Evolutionary conservation across 2,329 filamentous ascomycete genomes (phyloP).

Genomic region (Verticillium dahliae): DNA sequence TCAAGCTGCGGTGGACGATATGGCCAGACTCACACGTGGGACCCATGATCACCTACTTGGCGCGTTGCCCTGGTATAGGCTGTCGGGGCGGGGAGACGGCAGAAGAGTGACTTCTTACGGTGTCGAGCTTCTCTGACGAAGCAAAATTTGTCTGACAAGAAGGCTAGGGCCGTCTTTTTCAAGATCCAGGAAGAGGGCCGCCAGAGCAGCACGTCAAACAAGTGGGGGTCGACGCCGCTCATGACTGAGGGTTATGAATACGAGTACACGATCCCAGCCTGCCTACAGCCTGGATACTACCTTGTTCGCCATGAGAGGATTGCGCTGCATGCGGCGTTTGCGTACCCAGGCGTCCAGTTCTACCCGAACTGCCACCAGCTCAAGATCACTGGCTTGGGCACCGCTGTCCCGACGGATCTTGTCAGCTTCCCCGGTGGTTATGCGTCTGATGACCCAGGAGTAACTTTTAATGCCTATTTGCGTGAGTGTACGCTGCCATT

Average conservation of each 20-base stretch:
- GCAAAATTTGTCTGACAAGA: slow-evolving; percentile 7
- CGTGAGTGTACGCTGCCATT: slow-evolving; percentile 19
- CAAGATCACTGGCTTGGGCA: slow-evolving; percentile 43
- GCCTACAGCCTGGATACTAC: slow-evolving; percentile 46
- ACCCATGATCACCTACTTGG: slow-evolving; percentile 54
- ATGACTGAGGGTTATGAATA: slow-evolving; percentile 36
- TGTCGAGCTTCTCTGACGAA: neutral
- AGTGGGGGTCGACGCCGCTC: slow-evolving; percentile 36
- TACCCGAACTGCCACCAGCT: slow-evolving; percentile 54
- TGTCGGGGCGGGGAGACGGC: slow-evolving; percentile 44
- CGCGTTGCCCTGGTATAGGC: slow-evolving; percentile 44
- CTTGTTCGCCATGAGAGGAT: slow-evolving; percentile 53
- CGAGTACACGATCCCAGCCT: slow-evolving; percentile 47
- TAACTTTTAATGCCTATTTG: slow-evolving; percentile 46
- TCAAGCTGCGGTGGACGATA: slow-evolving; percentile 49
- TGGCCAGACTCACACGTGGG: slow-evolving; percentile 45
- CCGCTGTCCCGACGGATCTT: slow-evolving; percentile 28
- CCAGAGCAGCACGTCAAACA: slow-evolving; percentile 37
- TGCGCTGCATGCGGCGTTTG: slow-evolving; percentile 40
- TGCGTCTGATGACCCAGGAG: slow-evolving; percentile 38
- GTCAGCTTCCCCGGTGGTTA: slow-evolving; percentile 51
- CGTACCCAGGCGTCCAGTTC: slow-evolving; percentile 48
- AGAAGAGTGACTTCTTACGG: slow-evolving; percentile 14
- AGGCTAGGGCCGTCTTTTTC: slow-evolving; percentile 42
- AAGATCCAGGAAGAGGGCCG: slow-evolving; percentile 45